Evolutionary conservation across 2,329 filamentous ascomycete species (phyloP), one percentile per base, ranked within the genome.

Genomic region (Passalora sequoiae): DNA sequence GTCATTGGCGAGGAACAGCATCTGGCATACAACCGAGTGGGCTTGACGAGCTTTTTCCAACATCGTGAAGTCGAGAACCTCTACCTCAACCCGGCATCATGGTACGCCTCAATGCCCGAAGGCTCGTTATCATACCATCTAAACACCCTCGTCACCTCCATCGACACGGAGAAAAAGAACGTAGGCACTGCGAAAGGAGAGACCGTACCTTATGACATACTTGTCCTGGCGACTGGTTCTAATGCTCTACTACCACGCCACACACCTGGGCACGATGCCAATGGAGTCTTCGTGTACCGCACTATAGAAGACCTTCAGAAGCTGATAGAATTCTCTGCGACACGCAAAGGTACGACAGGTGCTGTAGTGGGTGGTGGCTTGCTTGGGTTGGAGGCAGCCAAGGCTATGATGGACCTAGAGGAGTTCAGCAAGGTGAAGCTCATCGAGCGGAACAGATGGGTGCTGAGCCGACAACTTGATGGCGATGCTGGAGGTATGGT

Each of bases 1-100:
- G 87, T 95, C 8, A 84, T 96, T 49, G 89, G 89, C 49, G 89
- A 95, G 59, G 89, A 95, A 62, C 72, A 84, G 15, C 84, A 95
- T 69, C 71, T 94, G 41, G 89, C 89, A 15, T 95, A 95, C 65
- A 95, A 95, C 63, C 81, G 89, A 45, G 89, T 95, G 21, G 89
- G 89, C 3, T 72, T 95, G 38, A 94, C 88, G 3, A 86, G 82
- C 47, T 95, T 89, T 71, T 95, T 95, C 62, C 81, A 87, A 55
- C 87, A 94, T 66, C 77, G 88, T 40, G 77, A 84, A 55, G 83
- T 92, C 29, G 86, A 94, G 66, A 86, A 89, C 53, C 66, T 95
- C n/a, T 94, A 94, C 61, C 72, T 95, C 22, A 94, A 94, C 57
- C 84, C 87, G 0, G 72, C 78, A 55, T 82, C 87, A 74, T 94